A percentile compares a stretch with the other conserved stretches of the same genome.
Evolutionary conservation across 1,284 basidiomycete genomes (phyloP).

Genomic region (Apiotrichum porosum): DNA sequence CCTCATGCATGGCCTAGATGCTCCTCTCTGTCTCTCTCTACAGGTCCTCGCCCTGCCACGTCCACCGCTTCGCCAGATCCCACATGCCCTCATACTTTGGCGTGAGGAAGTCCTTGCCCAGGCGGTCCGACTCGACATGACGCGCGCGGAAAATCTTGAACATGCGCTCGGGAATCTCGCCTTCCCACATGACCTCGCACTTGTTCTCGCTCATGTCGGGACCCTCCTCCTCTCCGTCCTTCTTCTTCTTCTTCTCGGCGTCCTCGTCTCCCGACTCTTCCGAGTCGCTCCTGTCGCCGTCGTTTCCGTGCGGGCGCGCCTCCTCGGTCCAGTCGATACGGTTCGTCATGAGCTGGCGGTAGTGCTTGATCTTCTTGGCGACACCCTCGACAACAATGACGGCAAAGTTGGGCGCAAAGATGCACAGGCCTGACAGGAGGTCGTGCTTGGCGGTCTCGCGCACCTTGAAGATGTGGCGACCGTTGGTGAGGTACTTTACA

Average conservation of each 20-base stretch:
- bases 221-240: slow-evolving; percentile 42
- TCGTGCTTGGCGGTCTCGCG: slow-evolving; percentile 91
- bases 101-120: slow-evolving; percentile 71
- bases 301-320: slow-evolving; percentile 65
- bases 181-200: slow-evolving; percentile 91
- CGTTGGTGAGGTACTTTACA: slow-evolving; percentile 83
- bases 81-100: slow-evolving; percentile 61
- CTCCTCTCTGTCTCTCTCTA: too few species aligned
- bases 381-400: slow-evolving; percentile 93
- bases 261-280: slow-evolving; percentile 43
- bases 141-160: slow-evolving; percentile 78
- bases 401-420: slow-evolving; percentile 83
- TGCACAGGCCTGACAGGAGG: slow-evolving; percentile 77
- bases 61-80: slow-evolving; percentile 78
- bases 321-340: slow-evolving; percentile 95
- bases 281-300: slow-evolving; percentile 55
- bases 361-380: slow-evolving; percentile 76
- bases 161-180: slow-evolving; percentile 72
- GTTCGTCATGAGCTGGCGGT: slow-evolving; percentile 78
- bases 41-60: slow-evolving; percentile 46
- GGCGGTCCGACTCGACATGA: slow-evolving; percentile 76
- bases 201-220: slow-evolving; percentile 71
- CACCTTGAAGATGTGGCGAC: slow-evolving; percentile 92
- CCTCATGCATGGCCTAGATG: too few species aligned
- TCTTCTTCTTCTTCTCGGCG: slow-evolving; percentile 50